Conservation (phyloP, 179 eudicot species). For the Sideroxylon spinosum region DNA sequence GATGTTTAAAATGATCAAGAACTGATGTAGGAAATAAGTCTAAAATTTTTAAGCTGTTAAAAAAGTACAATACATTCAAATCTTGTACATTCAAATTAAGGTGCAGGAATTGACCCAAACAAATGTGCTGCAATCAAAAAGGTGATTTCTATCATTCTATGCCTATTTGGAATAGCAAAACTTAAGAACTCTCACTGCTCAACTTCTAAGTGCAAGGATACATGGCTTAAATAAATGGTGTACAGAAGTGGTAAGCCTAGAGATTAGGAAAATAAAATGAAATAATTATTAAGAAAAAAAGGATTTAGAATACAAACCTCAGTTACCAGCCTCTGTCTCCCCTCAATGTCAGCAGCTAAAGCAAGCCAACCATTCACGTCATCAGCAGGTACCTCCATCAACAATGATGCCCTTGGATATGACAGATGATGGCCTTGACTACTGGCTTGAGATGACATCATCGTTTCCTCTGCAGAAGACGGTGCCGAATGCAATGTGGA, state of each 20-base stretch:
- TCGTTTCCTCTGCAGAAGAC: slow-evolving; percentile 29
- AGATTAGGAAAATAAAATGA: neutral
- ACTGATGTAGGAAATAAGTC: neutral
- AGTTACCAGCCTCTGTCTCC: slow-evolving; percentile 42
- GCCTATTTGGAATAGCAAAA: neutral
- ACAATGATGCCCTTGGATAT: slow-evolving; percentile 21
- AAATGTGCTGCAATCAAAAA: slow-evolving; percentile 13
- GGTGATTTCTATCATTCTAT: neutral
- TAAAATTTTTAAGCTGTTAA: neutral
- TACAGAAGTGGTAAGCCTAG: neutral
- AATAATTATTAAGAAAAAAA: too few species aligned
- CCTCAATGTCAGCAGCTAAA: slow-evolving; percentile 34
- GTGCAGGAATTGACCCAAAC: too few species aligned
- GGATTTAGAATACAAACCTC: slow-evolving; percentile 27
- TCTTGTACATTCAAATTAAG: neutral
- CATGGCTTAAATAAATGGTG: neutral
- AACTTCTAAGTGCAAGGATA: neutral
- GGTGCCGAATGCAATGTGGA: slow-evolving; percentile 13
- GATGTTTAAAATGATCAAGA: neutral
- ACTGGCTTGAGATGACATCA: slow-evolving; percentile 24
- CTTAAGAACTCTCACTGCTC: neutral
- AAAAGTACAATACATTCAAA: too few species aligned
- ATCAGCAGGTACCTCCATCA: slow-evolving; percentile 35
- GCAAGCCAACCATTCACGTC: slow-evolving; percentile 39
- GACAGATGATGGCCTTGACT: slow-evolving; percentile 23